Evolutionary conservation across 2,329 filamentous ascomycete species (phyloP), one percentile per base, ranked within the genome.

Genomic region (Ophiobolus disseminans): DNA sequence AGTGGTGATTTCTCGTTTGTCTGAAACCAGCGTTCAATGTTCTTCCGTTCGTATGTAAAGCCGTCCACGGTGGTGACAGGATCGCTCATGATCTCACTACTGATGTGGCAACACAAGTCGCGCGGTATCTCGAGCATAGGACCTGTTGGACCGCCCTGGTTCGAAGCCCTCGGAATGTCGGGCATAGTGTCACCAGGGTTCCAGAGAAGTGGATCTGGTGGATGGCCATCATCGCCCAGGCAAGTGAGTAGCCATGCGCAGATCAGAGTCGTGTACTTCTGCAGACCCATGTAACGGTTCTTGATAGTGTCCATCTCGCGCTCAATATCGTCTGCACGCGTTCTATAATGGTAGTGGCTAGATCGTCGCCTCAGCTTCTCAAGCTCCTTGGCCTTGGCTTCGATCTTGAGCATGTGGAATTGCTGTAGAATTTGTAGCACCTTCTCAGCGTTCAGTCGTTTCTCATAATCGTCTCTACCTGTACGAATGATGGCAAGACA

Each of bases 21-120:
- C 8, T 57, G 39, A 34, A 73, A 73, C 72, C 72, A 74, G 38
- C 64, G 55, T 42, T 62, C 45, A 11, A 75, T 72, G 22, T 69
- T 65, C 14, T 58, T 48, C n/a, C 66, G 58, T 34, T 72, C 68
- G 40, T 73, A 75, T 0, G 58, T 69, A 44, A 66, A 65, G 1
- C 60, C 58, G 40, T 75, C 70, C 2, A 52, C 42, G 3, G 72
- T 66, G 2, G 32, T 54, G 13, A 74, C 73, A 4, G 73, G 68
- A 47, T 74, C 68, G 30, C 65, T 47, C 55, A 74, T 68, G 14
- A 71, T 17, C 11, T 63, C 63, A 7, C 62, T 61, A 10, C 59
- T 67, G 38, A 74, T 72, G 3, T 70, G 68, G 38, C 72, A 74
- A 2, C 53, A 25, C 43, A 63, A 56, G 1, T 67, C 52, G 6